These are phyloP conservation scores for Straminergon stramineum DNA, from an alignment of 225 moss, liverwort and hornwort genomes.

Conservation along the genomic window DNA sequence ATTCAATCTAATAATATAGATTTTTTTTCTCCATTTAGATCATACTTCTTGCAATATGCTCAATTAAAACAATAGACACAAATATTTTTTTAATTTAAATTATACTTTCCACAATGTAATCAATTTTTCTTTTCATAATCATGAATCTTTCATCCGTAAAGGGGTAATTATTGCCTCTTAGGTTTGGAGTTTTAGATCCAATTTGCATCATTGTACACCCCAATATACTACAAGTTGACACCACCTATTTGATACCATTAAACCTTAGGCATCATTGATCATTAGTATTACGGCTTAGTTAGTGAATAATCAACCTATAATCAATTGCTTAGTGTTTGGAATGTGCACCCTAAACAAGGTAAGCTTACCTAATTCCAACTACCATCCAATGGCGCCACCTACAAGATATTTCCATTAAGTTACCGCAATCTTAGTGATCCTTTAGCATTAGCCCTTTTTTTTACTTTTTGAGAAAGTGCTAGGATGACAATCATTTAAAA, in stretches of 20 bases:
- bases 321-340: background rate
- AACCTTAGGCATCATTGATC: background rate
- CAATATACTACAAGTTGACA: fast-evolving
- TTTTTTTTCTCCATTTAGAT: background rate
- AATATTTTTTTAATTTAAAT: no score
- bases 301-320: background rate
- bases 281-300: fast-evolving
- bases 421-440: fast-evolving
- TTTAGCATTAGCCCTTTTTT: background rate
- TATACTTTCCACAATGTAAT: no score
- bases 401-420: background rate
- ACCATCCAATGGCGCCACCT: fast-evolving
- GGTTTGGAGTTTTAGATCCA: no score
- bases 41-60: background rate
- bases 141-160: background rate
- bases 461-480: no score
- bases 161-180: no score
- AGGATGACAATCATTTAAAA: no score
- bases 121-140: background rate
- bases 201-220: background rate
- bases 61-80: background rate
- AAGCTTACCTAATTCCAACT: fast-evolving
- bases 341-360: fast-evolving
- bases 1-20: background rate
- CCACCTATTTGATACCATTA: no score